Evolutionary conservation across 768 basidiomycete species (phyloP).

Genomic region (Infundibulicybe gibba): DNA sequence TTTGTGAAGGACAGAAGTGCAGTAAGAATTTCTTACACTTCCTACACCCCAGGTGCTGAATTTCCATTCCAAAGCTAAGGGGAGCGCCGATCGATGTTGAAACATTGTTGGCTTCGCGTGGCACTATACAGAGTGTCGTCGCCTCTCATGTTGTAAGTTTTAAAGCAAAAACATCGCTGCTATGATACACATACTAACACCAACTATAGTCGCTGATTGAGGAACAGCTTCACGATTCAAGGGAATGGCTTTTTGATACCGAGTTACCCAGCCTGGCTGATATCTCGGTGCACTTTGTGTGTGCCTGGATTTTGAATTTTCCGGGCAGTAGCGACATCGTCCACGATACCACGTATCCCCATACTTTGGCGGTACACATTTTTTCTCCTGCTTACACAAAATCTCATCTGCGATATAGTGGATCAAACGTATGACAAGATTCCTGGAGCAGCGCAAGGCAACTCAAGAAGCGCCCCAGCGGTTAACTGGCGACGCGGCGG

Average conservation of each 20-base stretch:
- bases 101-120: constrained; percentile 26
- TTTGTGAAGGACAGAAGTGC: constrained; percentile 47
- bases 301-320: constrained; percentile 40
- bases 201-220: constrained; percentile 25
- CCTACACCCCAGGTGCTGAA: no score
- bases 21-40: constrained; percentile 23
- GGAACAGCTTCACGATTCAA: constrained; percentile 45
- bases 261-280: constrained; percentile 49
- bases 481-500: constrained; percentile 39
- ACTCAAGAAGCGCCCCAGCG: constrained; percentile 16
- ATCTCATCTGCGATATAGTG: constrained; percentile 30
- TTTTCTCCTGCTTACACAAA: neutral
- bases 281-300: constrained; percentile 45
- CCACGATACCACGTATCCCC: constrained; percentile 30
- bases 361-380: constrained; percentile 34
- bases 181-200: neutral
- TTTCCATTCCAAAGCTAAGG: constrained; percentile 16
- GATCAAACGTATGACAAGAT: constrained; percentile 35
- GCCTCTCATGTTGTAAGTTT: constrained; percentile 43
- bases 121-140: constrained; percentile 31
- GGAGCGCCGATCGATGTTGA: constrained; percentile 35
- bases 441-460: constrained; percentile 25
- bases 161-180: neutral
- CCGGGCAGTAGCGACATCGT: constrained; percentile 28
- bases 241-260: constrained; percentile 58